Conservation (phyloP, 192 early-diverging fungal genomes). For the Neocallimastix lanati region DNA sequence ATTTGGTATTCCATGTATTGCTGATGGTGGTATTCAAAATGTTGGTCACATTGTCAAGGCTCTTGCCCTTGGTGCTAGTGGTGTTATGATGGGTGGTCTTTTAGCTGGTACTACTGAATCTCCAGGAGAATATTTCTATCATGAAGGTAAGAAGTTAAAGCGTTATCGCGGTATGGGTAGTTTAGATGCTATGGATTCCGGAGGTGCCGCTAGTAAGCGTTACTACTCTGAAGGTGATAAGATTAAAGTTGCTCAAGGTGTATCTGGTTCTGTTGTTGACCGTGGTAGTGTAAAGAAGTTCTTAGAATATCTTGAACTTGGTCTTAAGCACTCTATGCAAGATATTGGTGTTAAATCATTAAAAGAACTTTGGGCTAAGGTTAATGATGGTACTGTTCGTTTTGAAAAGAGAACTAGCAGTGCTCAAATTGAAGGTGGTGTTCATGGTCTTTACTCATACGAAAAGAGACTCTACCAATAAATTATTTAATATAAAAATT, state of each 20-base stretch:
- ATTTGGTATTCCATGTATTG: too few relatives aligned
- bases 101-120: slow-evolving; percentile 89
- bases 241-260: slow-evolving; percentile 98
- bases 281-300: slow-evolving; percentile 92
- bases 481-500: not conserved
- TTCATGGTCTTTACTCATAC: slow-evolving; percentile 71
- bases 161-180: slow-evolving; percentile 99
- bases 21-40: slow-evolving; percentile 86
- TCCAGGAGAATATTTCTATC: slow-evolving; percentile 96
- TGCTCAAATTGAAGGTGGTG: slow-evolving; percentile 92
- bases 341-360: slow-evolving; percentile 76
- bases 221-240: slow-evolving; percentile 94
- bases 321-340: slow-evolving; percentile 91
- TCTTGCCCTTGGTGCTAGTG: too few relatives aligned
- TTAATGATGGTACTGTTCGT: slow-evolving; percentile 52
- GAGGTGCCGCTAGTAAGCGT: slow-evolving; percentile 33
- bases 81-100: slow-evolving; percentile 96
- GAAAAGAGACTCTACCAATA: slow-evolving; percentile 47
- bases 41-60: slow-evolving; percentile 97
- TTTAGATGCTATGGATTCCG: slow-evolving; percentile 87
- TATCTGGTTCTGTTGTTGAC: slow-evolving; percentile 90
- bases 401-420: slow-evolving; percentile 92
- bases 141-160: slow-evolving; percentile 90
- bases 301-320: too few relatives aligned
- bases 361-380: slow-evolving; percentile 44